Base-by-base conservation (phyloP, 176 grass and related monocot species). In the Lolium rigidum region DNA sequence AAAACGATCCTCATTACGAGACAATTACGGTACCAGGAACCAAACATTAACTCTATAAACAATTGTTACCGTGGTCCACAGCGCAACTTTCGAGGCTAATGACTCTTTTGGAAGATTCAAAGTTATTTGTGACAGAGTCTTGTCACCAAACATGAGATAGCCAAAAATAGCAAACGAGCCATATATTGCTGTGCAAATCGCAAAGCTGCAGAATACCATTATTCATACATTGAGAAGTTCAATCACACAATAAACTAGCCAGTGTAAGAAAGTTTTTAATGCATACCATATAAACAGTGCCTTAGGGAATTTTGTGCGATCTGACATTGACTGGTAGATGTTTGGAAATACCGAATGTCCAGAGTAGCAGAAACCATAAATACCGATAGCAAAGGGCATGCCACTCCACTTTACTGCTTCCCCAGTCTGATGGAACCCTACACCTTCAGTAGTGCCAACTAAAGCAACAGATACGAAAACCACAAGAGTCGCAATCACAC, bases 241-340 rank as follows among this genome's bases (percentile, higher is more conserved):
- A 12, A 89, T 64, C 24, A 49, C 39, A 79, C 77, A 24, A 68
- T 43, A 68, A 52, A 28, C 9, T 61, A 78, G 44, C 15, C 10
- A 0, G 0, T 25, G n/a, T 28, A 18, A 71, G 10, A 58, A 70
- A 87, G 50, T 28, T 62, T 22, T 47, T 73, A 46, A 31, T 86
- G 10, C 85, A 47, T 92, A 98, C 95, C 89, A 89, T 81, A 98
- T 92, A 47, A 91, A 81, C 41, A 98, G 70, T 20, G 95, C 93
- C 80, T 92, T 98, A 37, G 85, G 78, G 91, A 98, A 95, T 90
- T 98, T 95, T 31, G 68, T 90, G 75, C 91, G 91, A 86, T 98
- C 91, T 10, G 96, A 95, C 96, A 98, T 98, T 35, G 91, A 95
- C 58, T 94, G 93, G 81, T 98, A 98, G 77, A 98, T 95, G 88